phyloP scores from a whole-genome alignment of 2,329 filamentous ascomycete genomes.

The Penicillium crustosum region DNA sequence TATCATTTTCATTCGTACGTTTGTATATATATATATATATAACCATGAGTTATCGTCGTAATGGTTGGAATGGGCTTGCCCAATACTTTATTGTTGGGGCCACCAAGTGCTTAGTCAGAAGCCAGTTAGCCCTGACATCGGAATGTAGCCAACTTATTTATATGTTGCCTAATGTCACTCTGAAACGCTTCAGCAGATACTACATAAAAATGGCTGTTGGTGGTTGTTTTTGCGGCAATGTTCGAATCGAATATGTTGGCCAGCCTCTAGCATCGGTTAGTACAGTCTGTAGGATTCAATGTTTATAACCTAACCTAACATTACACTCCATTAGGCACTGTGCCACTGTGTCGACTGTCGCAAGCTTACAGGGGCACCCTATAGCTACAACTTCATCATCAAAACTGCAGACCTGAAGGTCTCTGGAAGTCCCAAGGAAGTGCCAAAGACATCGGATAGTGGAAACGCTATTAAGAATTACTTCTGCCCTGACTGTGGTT shows the following conservation, averaged over 20 bases:
- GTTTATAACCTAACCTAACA: conserved; percentile 5
- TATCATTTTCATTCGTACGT: background rate
- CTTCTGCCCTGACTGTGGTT: conserved; percentile 42
- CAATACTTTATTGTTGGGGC: background rate
- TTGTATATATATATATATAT: background rate
- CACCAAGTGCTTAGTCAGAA: background rate
- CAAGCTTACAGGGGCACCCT: conserved; percentile 37
- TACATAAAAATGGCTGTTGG: conserved; percentile 31
- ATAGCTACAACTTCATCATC: conserved; percentile 34
- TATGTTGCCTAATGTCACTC: background rate
- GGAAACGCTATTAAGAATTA: conserved; percentile 38
- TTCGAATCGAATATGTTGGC: conserved; percentile 36
- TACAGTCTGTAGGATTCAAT: background rate
- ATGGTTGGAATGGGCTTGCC: background rate
- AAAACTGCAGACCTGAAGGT: conserved; percentile 30
- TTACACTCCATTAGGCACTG: conserved; percentile 27
- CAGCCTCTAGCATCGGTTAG: conserved; percentile 33
- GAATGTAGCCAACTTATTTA: background rate
- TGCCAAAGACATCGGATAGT: conserved; percentile 37
- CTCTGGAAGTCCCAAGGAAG: conserved; percentile 36
- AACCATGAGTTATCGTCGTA: background rate
- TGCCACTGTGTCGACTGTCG: conserved; percentile 44
- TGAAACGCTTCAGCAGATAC: background rate
- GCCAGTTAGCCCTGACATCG: background rate
- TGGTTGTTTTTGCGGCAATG: conserved; percentile 39